Percentiles rank a stretch among this genome's conserved stretches.
phyloP scores from a whole-genome alignment of 345 rosid genomes.

The Corchorus olitorius region DNA sequence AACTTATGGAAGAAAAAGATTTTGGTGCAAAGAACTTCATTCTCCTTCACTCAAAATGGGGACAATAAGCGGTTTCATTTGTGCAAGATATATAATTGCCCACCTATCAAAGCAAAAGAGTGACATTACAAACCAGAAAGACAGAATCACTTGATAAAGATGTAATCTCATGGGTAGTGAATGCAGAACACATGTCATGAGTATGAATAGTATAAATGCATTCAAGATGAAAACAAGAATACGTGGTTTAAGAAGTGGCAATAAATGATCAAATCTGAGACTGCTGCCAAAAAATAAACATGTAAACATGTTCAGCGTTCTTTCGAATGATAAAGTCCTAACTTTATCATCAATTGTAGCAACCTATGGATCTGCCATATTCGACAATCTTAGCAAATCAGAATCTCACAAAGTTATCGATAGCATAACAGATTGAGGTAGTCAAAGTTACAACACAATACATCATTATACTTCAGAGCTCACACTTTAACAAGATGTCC shows the following conservation, averaged over 20 bases:
- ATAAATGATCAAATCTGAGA: too few relatives aligned
- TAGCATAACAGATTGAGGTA: too few relatives aligned
- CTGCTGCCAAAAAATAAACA: background rate
- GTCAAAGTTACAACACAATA: too few relatives aligned
- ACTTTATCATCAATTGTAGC: background rate
- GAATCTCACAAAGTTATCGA: too few relatives aligned
- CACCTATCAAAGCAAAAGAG: conserved; percentile 54
- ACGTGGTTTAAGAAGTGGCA: too few relatives aligned
- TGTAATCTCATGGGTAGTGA: background rate
- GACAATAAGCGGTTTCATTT: conserved; percentile 96
- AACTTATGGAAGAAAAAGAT: too few relatives aligned
- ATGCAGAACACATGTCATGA: background rate
- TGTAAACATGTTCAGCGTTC: background rate
- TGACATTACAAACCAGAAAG: conserved; percentile 4
- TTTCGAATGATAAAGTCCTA: background rate
- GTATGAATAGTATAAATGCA: background rate
- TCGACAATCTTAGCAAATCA: background rate
- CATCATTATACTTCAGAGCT: too few relatives aligned
- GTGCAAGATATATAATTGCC: conserved; percentile 97
- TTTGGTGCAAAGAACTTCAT: conserved; percentile 37
- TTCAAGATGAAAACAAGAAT: background rate
- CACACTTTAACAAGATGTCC: too few relatives aligned
- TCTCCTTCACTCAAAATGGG: conserved; percentile 83
- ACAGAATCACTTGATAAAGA: background rate
- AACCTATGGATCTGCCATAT: background rate